These are phyloP conservation scores for Eucalyptus rudis DNA, from an alignment of 345 rosid genomes.

Conservation along the genomic window DNA sequence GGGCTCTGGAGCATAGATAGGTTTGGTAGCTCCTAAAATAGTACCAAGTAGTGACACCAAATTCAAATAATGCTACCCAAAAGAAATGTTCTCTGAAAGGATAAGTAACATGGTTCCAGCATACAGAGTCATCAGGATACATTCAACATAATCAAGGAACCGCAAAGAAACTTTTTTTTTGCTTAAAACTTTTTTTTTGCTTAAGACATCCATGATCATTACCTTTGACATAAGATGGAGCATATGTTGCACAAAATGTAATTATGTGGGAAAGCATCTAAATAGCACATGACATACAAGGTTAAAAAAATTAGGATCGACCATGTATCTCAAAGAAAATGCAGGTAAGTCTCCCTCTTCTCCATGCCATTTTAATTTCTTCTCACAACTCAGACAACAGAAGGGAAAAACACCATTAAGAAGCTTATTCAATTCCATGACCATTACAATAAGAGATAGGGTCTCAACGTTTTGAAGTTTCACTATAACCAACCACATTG, in stretches of 20 bases:
- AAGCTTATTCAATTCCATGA: background rate
- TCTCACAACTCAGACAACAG: background rate
- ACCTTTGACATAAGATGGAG: background rate
- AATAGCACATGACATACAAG: background rate
- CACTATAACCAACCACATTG: background rate
- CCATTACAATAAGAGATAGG: background rate
- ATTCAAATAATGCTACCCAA: background rate
- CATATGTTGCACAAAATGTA: background rate
- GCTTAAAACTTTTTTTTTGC: too few species aligned
- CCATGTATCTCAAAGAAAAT: background rate
- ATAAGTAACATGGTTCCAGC: background rate
- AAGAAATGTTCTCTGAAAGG: background rate
- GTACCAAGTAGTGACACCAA: background rate
- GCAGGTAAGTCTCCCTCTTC: background rate
- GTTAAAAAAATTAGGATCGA: background rate
- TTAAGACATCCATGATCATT: background rate
- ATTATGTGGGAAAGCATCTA: background rate
- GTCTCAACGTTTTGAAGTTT: background rate
- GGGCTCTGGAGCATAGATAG: slow-evolving; percentile 90
- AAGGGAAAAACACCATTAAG: background rate
- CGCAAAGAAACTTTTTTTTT: background rate
- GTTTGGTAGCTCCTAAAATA: slow-evolving; percentile 75
- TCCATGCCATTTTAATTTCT: background rate
- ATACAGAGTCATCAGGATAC: background rate
- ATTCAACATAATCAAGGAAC: background rate